Percentiles rank a stretch among this genome's conserved stretches.
Conservation (phyloP, 768 basidiomycete species). For the Tephrocybe sp. region DNA sequence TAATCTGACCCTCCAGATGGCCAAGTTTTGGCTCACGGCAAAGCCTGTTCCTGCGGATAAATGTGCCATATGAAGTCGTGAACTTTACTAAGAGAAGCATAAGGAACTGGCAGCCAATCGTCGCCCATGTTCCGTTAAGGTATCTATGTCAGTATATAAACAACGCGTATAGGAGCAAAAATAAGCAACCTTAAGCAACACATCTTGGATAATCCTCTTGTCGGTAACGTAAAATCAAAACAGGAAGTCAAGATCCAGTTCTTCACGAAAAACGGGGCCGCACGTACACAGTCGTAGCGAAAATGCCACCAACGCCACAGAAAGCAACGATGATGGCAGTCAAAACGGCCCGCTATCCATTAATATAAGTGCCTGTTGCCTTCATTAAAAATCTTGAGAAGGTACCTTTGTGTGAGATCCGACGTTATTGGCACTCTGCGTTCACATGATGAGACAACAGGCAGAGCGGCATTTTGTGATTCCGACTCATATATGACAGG, state of each 20-base stretch:
- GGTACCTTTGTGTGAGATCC: conserved; percentile 32
- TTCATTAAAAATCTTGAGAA: neutral
- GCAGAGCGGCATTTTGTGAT: neutral
- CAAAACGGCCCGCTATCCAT: conserved; percentile 31
- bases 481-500: conserved; percentile 34
- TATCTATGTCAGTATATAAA: no score
- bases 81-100: conserved; percentile 28
- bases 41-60: conserved; percentile 27
- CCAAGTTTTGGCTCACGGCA: conserved; percentile 30
- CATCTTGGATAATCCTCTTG: conserved; percentile 33
- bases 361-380: neutral
- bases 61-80: conserved; percentile 27
- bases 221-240: conserved; percentile 19
- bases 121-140: conserved; percentile 33
- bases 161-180: no score
- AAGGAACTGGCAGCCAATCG: conserved; percentile 32
- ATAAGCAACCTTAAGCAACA: neutral
- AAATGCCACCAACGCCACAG: conserved; percentile 38
- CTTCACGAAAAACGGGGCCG: neutral
- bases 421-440: conserved; percentile 34
- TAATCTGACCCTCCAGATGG: conserved; percentile 34
- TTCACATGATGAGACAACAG: neutral
- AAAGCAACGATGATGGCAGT: conserved; percentile 34
- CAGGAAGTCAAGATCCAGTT: neutral
- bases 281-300: conserved; percentile 34